Base-by-base conservation (phyloP, 805 yeast genomes). In the Saturnispora kantuleensis region DNA sequence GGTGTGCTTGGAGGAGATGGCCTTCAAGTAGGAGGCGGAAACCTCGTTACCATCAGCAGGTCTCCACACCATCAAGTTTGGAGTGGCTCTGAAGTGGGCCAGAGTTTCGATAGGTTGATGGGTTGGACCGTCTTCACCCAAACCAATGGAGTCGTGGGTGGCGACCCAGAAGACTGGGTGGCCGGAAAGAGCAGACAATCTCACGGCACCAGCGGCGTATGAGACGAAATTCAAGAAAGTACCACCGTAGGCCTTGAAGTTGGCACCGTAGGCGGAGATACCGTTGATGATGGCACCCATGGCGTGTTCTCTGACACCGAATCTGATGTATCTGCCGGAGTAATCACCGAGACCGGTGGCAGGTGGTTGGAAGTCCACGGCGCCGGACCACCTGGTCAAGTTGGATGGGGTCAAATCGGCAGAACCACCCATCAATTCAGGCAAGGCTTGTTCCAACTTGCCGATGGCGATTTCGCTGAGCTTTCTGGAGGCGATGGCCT, bases 271-370 rank as follows among this genome's bases (percentile, higher is more conserved):
- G 45, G 96, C 97, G 48, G 93, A 75, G 57, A 90, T 84, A 82
- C 98, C 98, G 71, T 93, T 90, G 79, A 89, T 76, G 66, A 89
- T 84, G 53, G 97, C 96, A 71, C 96, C 96, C 97, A 90, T 88
- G 67, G 86, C 97, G 70, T 93, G 97, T 76, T 90, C 98, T 71
- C 98, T 84, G 54, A 90, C 96, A 81, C 98, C 98, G 67, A 82
- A 90, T 73, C 97, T 83, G 68, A 90, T 74, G 74, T 90, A 90
- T 65, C 96, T 82, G 64, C 98, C 98, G 47, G 79, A 52, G 74
- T 82, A 89, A 61, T 79, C 79, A 68, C 97, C 97, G 55, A 86
- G 70, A 39, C 79, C 79, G 48, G 87, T 69, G 46, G 77, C 60
- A 45, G 87, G 85, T 45, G 93, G 85, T 77, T 93, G 96, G 89